Base-by-base conservation (phyloP, 129 eudicot species). In the Chrysanthemum makinoi region DNA sequence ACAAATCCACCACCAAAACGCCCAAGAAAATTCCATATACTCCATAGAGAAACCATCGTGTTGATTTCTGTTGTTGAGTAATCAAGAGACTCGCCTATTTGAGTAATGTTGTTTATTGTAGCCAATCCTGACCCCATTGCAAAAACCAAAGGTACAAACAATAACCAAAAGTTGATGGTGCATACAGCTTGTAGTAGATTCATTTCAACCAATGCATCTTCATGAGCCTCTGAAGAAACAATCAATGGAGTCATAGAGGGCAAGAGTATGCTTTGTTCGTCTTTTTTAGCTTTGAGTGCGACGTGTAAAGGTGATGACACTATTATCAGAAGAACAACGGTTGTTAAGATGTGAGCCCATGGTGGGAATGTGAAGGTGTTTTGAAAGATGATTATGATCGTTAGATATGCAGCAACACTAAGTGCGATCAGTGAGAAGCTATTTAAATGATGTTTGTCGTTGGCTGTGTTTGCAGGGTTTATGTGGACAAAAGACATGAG, bases 21-120 rank as follows among this genome's bases (percentile, higher is more conserved):
- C 11, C 99, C 99, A 14, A 94, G 87, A 70, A 90, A 90, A 66
- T 94, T 94, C 99, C 99, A 89, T 69, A 94, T 90, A 58, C 97
- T 90, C 97, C 97, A 94, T 53, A 94, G 49, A 4, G 99, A 87
- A 53, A 94, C 96, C 75, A 94, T 64, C 7, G 97, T 67, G 58
- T 85, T 84, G 39, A 83, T 81, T 75, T 79, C 79, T 15, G 69
- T 33, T 0, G 81, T 69, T 0, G 88, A 83, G 84, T 90, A 90
- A 3, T 87, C 78, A 2, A 89, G 85, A 1, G 99, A 90, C 71
- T 90, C 86, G 2, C 97, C 99, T 0, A 90, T 71, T 62, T 94
- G 99, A 76, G 87, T 79, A 11, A 90, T 86, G 69, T 90, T 94
- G 75, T 94, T 94, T 49, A 86, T 84, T 10, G 99, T 94, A n/a